A percentile compares a stretch with the other conserved stretches of the same genome.
Conservation (phyloP, 495 filamentous ascomycete species). For the Neurospora intermedia region DNA sequence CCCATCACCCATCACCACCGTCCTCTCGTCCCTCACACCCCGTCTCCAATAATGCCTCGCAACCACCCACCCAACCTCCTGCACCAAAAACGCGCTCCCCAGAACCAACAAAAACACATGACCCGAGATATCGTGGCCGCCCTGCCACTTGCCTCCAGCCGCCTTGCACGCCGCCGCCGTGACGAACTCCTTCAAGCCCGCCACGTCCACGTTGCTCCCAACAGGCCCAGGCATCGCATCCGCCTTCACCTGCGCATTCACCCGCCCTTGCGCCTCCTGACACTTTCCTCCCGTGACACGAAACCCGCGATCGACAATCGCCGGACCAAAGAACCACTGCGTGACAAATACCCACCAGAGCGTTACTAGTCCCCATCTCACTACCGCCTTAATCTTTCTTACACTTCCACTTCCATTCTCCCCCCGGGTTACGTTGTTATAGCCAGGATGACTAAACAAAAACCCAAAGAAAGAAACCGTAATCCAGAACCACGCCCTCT, state of each 20-base stretch:
- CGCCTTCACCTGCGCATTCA: slow-evolving; percentile 9
- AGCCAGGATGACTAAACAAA: slow-evolving; percentile 45
- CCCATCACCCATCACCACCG: slow-evolving; percentile 49
- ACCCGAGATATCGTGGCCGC: slow-evolving; percentile 87
- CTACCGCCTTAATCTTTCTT: slow-evolving; percentile 37
- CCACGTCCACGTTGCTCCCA: background rate
- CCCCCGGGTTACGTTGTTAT: background rate
- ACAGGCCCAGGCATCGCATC: background rate
- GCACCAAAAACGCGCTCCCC: slow-evolving; percentile 63
- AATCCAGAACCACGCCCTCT: slow-evolving; percentile 89
- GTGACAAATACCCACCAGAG: slow-evolving; percentile 69
- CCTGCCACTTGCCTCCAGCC: slow-evolving; percentile 71
- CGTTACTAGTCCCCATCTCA: slow-evolving; percentile 63
- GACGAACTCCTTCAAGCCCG: slow-evolving; percentile 39
- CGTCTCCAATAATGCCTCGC: slow-evolving; percentile 22
- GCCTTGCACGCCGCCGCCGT: slow-evolving; percentile 75
- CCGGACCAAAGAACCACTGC: slow-evolving; percentile 92
- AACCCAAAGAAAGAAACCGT: slow-evolving; percentile 55
- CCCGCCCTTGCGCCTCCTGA: slow-evolving; percentile 32
- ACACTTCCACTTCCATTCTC: background rate
- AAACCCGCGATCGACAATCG: slow-evolving; percentile 81
- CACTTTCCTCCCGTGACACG: slow-evolving; percentile 73
- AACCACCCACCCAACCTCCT: slow-evolving; percentile 63
- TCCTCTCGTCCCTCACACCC: slow-evolving; percentile 40
- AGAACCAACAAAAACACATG: slow-evolving; percentile 90